Conservation (phyloP, 768 basidiomycete genomes). For the Rhizopogon salebrosus region DNA sequence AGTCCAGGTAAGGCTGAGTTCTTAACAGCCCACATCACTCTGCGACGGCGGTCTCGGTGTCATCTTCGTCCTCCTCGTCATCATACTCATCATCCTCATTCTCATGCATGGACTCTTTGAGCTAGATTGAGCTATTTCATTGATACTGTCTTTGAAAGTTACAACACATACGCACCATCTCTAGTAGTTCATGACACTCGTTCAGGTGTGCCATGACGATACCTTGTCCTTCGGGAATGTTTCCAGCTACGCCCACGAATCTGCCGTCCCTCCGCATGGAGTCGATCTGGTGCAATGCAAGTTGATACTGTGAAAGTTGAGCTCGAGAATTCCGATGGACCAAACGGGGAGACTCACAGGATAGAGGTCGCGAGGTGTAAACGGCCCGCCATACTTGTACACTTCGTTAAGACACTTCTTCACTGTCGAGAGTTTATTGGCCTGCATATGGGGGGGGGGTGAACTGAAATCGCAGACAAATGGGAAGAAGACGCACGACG, state of each 20-base stretch:
- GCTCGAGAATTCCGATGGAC: constrained; percentile 2
- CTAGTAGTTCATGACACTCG: constrained; percentile 92
- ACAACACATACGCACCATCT: constrained; percentile 61
- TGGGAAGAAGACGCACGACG: constrained; percentile 48
- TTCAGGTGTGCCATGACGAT: constrained; percentile 94
- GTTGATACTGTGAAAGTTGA: constrained; percentile 66
- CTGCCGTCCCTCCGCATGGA: constrained; percentile 89
- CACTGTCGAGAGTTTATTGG: constrained; percentile 93
- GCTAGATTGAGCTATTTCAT: constrained; percentile 32
- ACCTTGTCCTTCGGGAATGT: constrained; percentile 93
- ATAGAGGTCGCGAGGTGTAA: constrained; percentile 87
- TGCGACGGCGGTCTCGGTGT: constrained; percentile 7
- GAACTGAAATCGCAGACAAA: not conserved
- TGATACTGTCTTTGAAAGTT: not conserved
- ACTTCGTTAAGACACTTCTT: constrained; percentile 98
- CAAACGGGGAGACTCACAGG: constrained; percentile 52
- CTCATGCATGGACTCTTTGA: constrained; percentile 82
- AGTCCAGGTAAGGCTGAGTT: not conserved
- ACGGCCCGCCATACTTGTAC: constrained; percentile 90
- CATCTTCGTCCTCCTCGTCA: constrained; percentile 29
- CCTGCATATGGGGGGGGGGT: constrained; percentile 39
- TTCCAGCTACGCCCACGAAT: constrained; percentile 83
- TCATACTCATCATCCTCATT: constrained; percentile 55
- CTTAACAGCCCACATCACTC: not conserved
- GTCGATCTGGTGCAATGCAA: constrained; percentile 94